phyloP scores from a whole-genome alignment of 1,284 basidiomycete genomes.

The Cutaneotrichosporon sp. region DNA sequence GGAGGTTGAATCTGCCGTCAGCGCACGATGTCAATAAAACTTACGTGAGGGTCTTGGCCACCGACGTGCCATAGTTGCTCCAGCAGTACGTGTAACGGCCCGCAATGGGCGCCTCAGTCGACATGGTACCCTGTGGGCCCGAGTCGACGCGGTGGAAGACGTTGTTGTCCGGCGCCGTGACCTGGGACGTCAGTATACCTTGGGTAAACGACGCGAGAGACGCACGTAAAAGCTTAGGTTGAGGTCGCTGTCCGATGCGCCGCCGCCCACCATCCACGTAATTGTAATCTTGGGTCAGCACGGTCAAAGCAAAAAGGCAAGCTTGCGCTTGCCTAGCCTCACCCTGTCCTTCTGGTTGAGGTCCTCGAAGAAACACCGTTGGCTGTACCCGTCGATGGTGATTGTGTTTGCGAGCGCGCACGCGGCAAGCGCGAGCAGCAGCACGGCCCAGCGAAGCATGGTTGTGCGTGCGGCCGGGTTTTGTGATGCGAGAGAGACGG shows the following conservation, averaged over 20 bases:
- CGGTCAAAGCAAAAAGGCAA: too few species aligned
- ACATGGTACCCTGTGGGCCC: constrained; percentile 82
- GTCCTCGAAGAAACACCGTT: constrained; percentile 98
- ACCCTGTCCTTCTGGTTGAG: constrained; percentile 92
- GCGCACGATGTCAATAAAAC: constrained; percentile 28
- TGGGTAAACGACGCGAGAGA: too few species aligned
- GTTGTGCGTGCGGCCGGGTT: background rate
- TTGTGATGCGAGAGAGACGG: background rate
- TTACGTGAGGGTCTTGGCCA: constrained; percentile 90
- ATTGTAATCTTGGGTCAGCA: constrained; percentile 78
- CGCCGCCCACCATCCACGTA: constrained; percentile 86
- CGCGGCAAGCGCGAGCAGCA: constrained; percentile 21
- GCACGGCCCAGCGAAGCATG: constrained; percentile 16
- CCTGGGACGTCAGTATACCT: constrained; percentile 51
- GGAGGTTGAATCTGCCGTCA: constrained; percentile 84
- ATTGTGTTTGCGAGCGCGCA: constrained; percentile 50
- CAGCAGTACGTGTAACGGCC: constrained; percentile 96
- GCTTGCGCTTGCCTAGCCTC: too few species aligned
- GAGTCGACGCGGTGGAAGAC: constrained; percentile 72
- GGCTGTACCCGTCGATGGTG: constrained; percentile 65
- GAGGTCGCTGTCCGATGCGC: constrained; percentile 67
- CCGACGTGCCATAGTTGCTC: constrained; percentile 93
- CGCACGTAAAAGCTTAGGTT: constrained; percentile 94
- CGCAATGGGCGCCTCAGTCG: constrained; percentile 77
- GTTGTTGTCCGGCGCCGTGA: constrained; percentile 66